phyloP scores from a whole-genome alignment of 1,284 basidiomycete species.

The Sutorius eximius region DNA sequence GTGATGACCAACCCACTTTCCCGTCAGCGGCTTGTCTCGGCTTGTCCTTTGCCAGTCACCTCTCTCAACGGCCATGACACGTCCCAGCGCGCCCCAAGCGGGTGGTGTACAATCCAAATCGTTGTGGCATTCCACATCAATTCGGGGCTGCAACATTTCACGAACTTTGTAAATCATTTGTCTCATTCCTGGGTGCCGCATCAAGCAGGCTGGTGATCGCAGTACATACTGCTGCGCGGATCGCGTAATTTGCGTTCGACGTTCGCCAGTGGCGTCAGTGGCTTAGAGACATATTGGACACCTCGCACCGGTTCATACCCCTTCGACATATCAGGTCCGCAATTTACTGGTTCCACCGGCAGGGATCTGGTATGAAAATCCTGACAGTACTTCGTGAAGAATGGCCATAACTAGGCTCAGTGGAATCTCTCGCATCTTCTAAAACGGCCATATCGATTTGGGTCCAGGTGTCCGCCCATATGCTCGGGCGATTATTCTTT shows the following conservation, averaged over 20 bases:
- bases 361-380: neutral
- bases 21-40: neutral
- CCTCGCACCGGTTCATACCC: neutral
- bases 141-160: neutral
- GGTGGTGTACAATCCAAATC: neutral
- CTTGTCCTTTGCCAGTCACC: neutral
- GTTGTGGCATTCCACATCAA: neutral
- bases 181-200: neutral
- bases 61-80: neutral
- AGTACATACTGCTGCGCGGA: neutral
- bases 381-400: neutral
- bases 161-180: neutral
- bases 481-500: neutral
- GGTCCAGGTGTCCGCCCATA: neutral
- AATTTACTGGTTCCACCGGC: too few relatives aligned
- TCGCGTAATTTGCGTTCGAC: neutral
- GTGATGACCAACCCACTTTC: constrained; percentile 6
- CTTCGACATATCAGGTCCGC: neutral
- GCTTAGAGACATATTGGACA: neutral
- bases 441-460: neutral
- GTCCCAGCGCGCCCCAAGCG: neutral
- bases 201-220: neutral
- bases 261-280: neutral
- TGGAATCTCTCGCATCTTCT: too few relatives aligned
- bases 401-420: neutral